Conservation (phyloP, 148 eudicot species). For the Vaccinium darrowii region DNA sequence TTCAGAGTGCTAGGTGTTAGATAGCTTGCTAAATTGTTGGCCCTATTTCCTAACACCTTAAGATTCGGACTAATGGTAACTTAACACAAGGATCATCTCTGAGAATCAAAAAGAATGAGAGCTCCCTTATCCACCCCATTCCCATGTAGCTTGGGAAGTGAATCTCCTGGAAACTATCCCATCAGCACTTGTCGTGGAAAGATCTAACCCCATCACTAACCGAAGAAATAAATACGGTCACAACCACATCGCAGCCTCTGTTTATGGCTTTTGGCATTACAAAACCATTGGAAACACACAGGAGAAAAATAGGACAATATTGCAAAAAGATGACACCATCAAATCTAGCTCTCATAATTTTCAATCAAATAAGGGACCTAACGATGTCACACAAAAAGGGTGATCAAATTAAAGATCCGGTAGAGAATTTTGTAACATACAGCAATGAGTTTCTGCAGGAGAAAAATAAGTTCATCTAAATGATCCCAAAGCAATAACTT, state of each 20-base stretch:
- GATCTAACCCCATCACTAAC: not conserved
- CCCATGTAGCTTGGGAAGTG: not conserved
- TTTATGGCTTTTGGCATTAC: not conserved
- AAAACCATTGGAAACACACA: not conserved
- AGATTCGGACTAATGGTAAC: too few relatives aligned
- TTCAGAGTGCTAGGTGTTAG: not conserved
- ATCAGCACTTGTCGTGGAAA: not conserved
- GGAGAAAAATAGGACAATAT: not conserved
- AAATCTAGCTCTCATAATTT: not conserved
- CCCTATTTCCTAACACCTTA: too few relatives aligned
- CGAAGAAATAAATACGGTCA: not conserved
- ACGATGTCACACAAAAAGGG: not conserved
- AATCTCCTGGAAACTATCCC: not conserved
- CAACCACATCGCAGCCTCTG: not conserved
- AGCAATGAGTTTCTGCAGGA: slow-evolving; percentile 56
- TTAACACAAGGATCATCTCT: not conserved
- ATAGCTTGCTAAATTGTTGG: too few relatives aligned
- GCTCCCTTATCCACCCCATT: slow-evolving; percentile 1
- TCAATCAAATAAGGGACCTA: not conserved
- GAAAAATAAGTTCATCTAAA: slow-evolving; percentile 55
- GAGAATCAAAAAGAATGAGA: not conserved
- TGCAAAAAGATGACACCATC: not conserved
- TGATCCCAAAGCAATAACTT: slow-evolving; percentile 66
- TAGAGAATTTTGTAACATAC: slow-evolving; percentile 41
- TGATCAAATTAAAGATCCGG: not conserved